Conservation (phyloP, 768 basidiomycete species). For the Sarcodon sp. region DNA sequence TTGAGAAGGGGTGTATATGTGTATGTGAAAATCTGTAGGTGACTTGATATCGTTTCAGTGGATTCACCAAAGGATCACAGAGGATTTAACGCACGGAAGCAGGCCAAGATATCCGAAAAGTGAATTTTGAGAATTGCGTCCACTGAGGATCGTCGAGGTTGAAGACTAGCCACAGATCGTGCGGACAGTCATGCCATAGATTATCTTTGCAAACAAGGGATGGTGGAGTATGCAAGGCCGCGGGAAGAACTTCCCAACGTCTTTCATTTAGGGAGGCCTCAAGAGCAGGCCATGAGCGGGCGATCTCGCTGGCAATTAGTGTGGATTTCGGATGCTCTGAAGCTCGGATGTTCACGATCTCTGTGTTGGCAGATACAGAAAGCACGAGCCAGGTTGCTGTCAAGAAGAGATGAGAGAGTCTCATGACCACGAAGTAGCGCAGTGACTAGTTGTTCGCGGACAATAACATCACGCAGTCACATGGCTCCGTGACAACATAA, state of each 20-base stretch:
- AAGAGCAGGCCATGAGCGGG: conserved; percentile 9
- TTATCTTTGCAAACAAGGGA: conserved; percentile 22
- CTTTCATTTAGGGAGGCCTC: conserved; percentile 13
- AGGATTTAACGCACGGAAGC: conserved; percentile 16
- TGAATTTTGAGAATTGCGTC: conserved; percentile 15
- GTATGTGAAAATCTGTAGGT: conserved; percentile 30
- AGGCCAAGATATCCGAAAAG: conserved; percentile 21
- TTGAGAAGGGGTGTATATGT: conserved; percentile 22
- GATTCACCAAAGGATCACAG: neutral
- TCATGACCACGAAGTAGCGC: no score
- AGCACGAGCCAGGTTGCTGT: neutral
- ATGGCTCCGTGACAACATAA: no score
- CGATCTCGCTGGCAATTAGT: conserved; percentile 17
- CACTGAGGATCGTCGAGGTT: conserved; percentile 16
- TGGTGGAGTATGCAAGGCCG: conserved; percentile 24
- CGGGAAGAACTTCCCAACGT: conserved; percentile 27
- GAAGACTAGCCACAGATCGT: conserved; percentile 18
- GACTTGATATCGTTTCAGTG: conserved; percentile 15
- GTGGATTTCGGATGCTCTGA: conserved; percentile 12
- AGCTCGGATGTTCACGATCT: conserved; percentile 46
- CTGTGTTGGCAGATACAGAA: conserved; percentile 36
- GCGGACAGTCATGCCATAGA: conserved; percentile 15
- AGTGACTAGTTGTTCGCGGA: no score
- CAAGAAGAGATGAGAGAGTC: neutral
- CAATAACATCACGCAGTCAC: no score